A percentile compares a stretch with the other conserved stretches of the same genome.
Conservation (phyloP, 1,284 basidiomycete genomes). For the Lentinula novae-zelandiae region DNA sequence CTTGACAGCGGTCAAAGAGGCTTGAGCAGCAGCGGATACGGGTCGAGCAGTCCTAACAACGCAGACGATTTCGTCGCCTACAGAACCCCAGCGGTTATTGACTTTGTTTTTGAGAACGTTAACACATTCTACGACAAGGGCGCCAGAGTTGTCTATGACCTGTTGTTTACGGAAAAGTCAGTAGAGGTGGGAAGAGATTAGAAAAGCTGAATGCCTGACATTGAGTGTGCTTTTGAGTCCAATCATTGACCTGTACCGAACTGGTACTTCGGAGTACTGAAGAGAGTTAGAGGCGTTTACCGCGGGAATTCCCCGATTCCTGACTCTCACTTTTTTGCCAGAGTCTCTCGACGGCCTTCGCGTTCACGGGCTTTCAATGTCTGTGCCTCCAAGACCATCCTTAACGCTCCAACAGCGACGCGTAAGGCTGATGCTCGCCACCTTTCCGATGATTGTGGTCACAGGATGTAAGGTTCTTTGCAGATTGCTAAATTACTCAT, state of each 20-base stretch:
- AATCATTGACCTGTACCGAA: slow-evolving; percentile 59
- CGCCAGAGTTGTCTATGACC: slow-evolving; percentile 99
- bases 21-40: slow-evolving; percentile 57
- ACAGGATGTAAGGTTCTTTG: slow-evolving; percentile 8
- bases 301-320: not conserved
- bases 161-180: slow-evolving; percentile 26
- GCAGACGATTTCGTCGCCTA: slow-evolving; percentile 96
- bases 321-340: too few relatives aligned
- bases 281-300: not conserved
- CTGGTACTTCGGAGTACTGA: not conserved
- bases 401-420: slow-evolving; percentile 9
- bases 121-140: slow-evolving; percentile 92
- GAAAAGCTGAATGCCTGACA: slow-evolving; percentile 37
- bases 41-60: slow-evolving; percentile 94
- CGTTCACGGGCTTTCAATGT: not conserved
- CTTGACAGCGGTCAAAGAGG: slow-evolving; percentile 71
- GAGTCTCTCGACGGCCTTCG: not conserved
- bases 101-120: slow-evolving; percentile 97
- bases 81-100: slow-evolving; percentile 77
- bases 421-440: slow-evolving; percentile 9
- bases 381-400: not conserved
- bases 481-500: too few relatives aligned
- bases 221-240: slow-evolving; percentile 90
- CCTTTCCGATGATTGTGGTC: slow-evolving; percentile 15
- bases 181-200: not conserved